Percentiles rank a stretch among this genome's conserved stretches.
Conservation (phyloP, 805 yeast genomes). For the Kuraishia ogatae region DNA sequence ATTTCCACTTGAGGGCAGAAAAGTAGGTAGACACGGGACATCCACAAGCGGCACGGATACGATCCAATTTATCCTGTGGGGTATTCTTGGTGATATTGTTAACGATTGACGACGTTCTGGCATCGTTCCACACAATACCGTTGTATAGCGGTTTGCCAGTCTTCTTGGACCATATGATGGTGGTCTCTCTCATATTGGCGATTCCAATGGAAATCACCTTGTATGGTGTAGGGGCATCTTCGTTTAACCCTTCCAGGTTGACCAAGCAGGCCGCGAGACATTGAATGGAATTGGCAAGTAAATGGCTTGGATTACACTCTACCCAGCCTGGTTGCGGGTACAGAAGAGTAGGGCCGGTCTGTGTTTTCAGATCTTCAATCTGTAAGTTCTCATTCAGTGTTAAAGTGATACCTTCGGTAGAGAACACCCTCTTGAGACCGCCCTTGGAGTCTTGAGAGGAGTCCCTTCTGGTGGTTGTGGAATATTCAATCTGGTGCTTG, state of each 20-base stretch:
- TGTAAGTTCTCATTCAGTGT: slow-evolving; percentile 45
- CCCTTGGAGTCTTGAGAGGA: slow-evolving; percentile 7
- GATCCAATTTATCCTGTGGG: slow-evolving; percentile 45
- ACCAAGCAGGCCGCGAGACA: slow-evolving; percentile 65
- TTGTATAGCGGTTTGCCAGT: slow-evolving; percentile 79
- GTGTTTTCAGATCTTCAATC: slow-evolving; percentile 45
- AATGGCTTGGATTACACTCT: slow-evolving; percentile 82
- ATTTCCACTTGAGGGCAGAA: slow-evolving; percentile 80
- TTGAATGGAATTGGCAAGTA: slow-evolving; percentile 69
- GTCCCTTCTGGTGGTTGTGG: slow-evolving; percentile 55
- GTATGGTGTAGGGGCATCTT: slow-evolving; percentile 36
- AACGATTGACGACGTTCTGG: slow-evolving; percentile 72
- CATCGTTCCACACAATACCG: slow-evolving; percentile 96
- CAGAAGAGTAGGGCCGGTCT: slow-evolving; percentile 58
- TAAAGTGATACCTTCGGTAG: slow-evolving; percentile 69
- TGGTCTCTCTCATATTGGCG: slow-evolving; percentile 95
- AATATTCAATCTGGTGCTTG: slow-evolving; percentile 83
- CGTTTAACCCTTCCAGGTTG: slow-evolving; percentile 43
- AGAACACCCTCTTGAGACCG: slow-evolving; percentile 35
- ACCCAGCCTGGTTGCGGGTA: slow-evolving; percentile 90
- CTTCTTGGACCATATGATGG: slow-evolving; percentile 75
- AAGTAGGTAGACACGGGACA: slow-evolving; percentile 87
- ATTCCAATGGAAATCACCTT: slow-evolving; percentile 72
- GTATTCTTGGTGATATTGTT: slow-evolving; percentile 47
- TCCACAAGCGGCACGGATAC: slow-evolving; percentile 62